Conservation (phyloP, 2,329 filamentous ascomycete genomes). For the Trichophyton mentagrophytes region DNA sequence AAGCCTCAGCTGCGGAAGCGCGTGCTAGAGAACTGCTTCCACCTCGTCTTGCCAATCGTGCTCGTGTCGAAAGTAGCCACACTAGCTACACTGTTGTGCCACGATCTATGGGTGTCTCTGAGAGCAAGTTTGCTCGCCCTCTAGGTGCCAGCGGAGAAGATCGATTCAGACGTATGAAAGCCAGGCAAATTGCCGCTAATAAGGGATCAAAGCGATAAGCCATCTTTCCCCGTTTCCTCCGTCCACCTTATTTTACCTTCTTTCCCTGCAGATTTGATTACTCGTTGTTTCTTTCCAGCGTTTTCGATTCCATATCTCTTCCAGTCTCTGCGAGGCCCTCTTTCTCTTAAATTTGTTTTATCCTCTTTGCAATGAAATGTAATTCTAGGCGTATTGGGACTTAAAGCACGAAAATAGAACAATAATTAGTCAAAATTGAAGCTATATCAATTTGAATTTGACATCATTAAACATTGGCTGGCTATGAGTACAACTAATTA, state of each 20-base stretch:
- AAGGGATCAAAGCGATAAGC: slow-evolving; percentile 29
- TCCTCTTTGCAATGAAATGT: not conserved
- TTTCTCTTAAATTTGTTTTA: not conserved
- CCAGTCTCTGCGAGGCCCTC: not conserved
- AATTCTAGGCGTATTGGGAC: not conserved
- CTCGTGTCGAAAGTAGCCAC: slow-evolving; percentile 45
- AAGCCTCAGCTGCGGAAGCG: slow-evolving; percentile 36
- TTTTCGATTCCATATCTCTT: not conserved
- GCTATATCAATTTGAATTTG: not conserved
- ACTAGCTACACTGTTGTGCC: slow-evolving; percentile 52
- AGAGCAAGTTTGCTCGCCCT: slow-evolving; percentile 35
- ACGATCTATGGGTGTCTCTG: slow-evolving; percentile 40
- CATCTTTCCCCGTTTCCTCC: not conserved
- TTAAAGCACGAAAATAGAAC: not conserved
- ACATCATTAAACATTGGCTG: not conserved
- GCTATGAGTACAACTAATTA: slow-evolving; percentile 3
- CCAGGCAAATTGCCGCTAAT: slow-evolving; percentile 32
- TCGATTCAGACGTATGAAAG: slow-evolving; percentile 38
- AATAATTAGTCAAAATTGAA: not conserved
- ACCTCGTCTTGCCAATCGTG: slow-evolving; percentile 44
- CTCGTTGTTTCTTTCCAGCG: not conserved
- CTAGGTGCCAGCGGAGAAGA: slow-evolving; percentile 37
- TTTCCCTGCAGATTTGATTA: not conserved
- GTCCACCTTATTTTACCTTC: not conserved
- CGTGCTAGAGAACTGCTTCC: slow-evolving; percentile 41